Evolutionary conservation across 2,329 filamentous ascomycete species (phyloP).

Genomic region (Verticillium nonalfalfae): DNA sequence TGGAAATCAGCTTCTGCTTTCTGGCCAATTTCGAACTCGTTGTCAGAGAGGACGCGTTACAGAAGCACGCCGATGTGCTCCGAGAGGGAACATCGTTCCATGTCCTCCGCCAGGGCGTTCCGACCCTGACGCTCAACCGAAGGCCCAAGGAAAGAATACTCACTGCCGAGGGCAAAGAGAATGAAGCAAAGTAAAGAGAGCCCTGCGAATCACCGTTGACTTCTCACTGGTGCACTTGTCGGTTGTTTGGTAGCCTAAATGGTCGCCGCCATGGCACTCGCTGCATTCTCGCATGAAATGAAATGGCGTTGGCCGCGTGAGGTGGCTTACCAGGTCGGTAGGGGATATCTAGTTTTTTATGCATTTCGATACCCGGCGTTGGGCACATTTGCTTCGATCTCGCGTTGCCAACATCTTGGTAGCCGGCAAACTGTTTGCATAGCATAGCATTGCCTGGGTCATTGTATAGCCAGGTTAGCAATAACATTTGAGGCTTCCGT

Average conservation of each 20-base stretch:
- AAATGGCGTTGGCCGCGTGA: background rate
- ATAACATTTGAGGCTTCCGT: no score
- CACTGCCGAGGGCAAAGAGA: slow-evolving; percentile 2
- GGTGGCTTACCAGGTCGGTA: background rate
- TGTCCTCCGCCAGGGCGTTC: slow-evolving; percentile 12
- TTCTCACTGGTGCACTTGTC: background rate
- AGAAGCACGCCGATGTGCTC: slow-evolving; percentile 25
- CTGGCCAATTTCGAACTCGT: slow-evolving; percentile 80
- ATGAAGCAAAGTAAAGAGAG: background rate
- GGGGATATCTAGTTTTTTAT: background rate
- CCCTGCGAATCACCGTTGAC: background rate
- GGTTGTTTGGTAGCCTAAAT: background rate
- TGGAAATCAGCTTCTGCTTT: slow-evolving; percentile 89
- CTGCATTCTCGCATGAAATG: background rate
- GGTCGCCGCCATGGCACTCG: background rate
- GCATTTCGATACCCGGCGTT: slow-evolving; percentile 7
- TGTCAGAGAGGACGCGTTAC: slow-evolving; percentile 26
- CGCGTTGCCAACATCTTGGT: background rate
- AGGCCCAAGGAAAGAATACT: background rate
- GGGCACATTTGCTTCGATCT: slow-evolving; percentile 1
- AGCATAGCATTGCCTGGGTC: background rate
- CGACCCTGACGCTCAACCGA: slow-evolving; percentile 18
- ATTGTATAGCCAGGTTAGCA: background rate
- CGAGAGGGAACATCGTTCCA: slow-evolving; percentile 15
- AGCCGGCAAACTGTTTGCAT: background rate